phyloP scores from a whole-genome alignment of 805 yeast genomes.

The Yarrowia bubula region DNA sequence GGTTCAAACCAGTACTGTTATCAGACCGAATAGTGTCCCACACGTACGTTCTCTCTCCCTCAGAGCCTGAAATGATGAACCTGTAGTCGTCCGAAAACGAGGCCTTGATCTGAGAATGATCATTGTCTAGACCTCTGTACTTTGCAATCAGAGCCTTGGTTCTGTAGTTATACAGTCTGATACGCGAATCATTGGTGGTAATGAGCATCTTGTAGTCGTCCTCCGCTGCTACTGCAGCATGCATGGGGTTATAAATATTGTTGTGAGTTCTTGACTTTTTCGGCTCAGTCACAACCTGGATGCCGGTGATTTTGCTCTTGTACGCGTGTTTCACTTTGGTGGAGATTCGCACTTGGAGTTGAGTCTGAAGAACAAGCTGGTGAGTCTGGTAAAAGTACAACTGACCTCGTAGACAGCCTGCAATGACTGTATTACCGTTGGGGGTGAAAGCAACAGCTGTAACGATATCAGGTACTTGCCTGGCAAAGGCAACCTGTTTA shows the following conservation, averaged over 20 bases:
- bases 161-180: conserved; percentile 61
- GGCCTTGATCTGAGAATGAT: conserved; percentile 70
- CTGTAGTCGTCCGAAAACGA: conserved; percentile 54
- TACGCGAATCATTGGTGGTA: conserved; percentile 78
- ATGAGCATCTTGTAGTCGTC: conserved; percentile 50
- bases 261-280: conserved; percentile 20
- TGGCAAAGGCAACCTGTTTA: conserved; percentile 56
- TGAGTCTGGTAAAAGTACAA: conserved; percentile 60
- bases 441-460: conserved; percentile 77
- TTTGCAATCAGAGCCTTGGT: conserved; percentile 58
- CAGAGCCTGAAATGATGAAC: conserved; percentile 74
- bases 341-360: conserved; percentile 42
- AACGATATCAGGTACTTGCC: conserved; percentile 61
- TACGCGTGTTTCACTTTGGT: conserved; percentile 38
- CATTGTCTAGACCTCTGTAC: conserved; percentile 71
- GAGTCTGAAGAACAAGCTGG: conserved; percentile 55
- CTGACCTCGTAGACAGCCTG: conserved; percentile 79
- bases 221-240: conserved; percentile 31
- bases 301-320: conserved; percentile 73
- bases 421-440: conserved; percentile 53
- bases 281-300: conserved; percentile 41
- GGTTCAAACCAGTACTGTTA: conserved; percentile 33
- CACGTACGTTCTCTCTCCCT: conserved; percentile 80
- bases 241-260: conserved; percentile 23
- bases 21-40: conserved; percentile 53